phyloP scores from a whole-genome alignment of 225 moss, liverwort and hornwort genomes.

The Climacium dendroides region DNA sequence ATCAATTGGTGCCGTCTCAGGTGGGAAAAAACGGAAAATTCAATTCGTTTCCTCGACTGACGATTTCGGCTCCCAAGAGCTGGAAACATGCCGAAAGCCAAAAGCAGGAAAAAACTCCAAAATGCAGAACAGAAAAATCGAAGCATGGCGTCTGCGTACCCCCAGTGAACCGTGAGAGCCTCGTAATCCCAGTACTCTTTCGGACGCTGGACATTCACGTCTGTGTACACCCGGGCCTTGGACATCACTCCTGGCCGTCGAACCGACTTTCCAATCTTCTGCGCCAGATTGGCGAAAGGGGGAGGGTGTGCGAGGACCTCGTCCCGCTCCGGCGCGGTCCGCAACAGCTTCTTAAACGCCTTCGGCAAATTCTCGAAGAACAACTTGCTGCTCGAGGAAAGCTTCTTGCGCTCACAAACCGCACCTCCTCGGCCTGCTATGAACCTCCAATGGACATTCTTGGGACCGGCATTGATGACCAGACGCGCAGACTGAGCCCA shows the following conservation, averaged over 20 bases:
- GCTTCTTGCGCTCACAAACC: slow-evolving; percentile 19
- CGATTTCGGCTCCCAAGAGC: not conserved
- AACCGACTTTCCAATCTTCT: slow-evolving; percentile 96
- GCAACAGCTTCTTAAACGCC: slow-evolving; percentile 6
- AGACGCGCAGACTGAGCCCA: slow-evolving; percentile 28
- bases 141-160: slow-evolving; percentile 16
- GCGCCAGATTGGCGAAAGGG: slow-evolving; percentile 97
- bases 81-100: not conserved
- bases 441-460: not conserved
- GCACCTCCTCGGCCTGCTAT: slow-evolving; percentile 7
- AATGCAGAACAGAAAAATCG: not conserved
- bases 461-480: slow-evolving; percentile 21
- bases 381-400: not conserved
- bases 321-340: slow-evolving; percentile 7
- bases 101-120: not conserved
- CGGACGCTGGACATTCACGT: slow-evolving; percentile 91
- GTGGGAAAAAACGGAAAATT: too few relatives aligned
- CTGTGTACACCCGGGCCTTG: slow-evolving; percentile 98
- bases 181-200: slow-evolving; percentile 99
- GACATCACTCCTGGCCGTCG: slow-evolving; percentile 99
- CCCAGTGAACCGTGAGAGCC: slow-evolving; percentile 89
- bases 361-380: slow-evolving; percentile 8
- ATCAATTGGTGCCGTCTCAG: not conserved
- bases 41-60: too few relatives aligned
- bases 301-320: slow-evolving; percentile 13